Evolutionary conservation across 1,284 basidiomycete species (phyloP).

Genomic region (Crucibulum parvulum): DNA sequence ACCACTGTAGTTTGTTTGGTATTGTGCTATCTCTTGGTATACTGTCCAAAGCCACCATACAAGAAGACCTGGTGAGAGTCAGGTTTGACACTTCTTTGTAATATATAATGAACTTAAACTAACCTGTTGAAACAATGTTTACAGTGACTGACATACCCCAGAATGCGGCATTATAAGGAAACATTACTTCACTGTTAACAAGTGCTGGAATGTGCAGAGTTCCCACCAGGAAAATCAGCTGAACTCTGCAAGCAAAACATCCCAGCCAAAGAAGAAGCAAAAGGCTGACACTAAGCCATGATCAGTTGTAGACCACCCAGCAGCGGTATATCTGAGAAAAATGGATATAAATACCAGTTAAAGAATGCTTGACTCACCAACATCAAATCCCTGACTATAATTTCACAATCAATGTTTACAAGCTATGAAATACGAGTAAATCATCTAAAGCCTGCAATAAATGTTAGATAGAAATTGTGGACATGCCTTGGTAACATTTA

Average conservation of each 20-base stretch:
- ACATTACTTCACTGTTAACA: slow-evolving; percentile 1
- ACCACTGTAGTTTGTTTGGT: not conserved
- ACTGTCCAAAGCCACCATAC: not conserved
- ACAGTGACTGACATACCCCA: slow-evolving; percentile 9
- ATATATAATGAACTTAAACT: not conserved
- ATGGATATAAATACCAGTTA: not conserved
- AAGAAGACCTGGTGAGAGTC: slow-evolving; percentile 1
- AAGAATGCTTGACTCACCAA: not conserved
- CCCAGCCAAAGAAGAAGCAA: slow-evolving; percentile 8
- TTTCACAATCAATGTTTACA: not conserved
- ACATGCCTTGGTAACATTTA: slow-evolving; percentile 6
- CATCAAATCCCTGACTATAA: slow-evolving; percentile 5
- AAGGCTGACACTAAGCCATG: not conserved
- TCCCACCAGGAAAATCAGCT: slow-evolving; percentile 2
- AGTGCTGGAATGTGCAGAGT: slow-evolving; percentile 1
- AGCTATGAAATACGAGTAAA: too few relatives aligned
- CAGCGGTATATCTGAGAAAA: slow-evolving; percentile 11
- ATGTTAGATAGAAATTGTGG: not conserved
- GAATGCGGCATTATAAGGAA: slow-evolving; percentile 2
- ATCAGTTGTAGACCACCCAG: slow-evolving; percentile 10
- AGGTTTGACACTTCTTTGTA: not conserved
- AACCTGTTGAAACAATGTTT: slow-evolving; percentile 10
- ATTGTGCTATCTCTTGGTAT: not conserved
- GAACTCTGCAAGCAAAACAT: not conserved
- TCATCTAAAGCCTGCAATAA: not conserved